Percentiles rank a stretch among this genome's conserved stretches.
Conservation (phyloP, 2,329 filamentous ascomycete genomes). For the Penicillium decumbens region DNA sequence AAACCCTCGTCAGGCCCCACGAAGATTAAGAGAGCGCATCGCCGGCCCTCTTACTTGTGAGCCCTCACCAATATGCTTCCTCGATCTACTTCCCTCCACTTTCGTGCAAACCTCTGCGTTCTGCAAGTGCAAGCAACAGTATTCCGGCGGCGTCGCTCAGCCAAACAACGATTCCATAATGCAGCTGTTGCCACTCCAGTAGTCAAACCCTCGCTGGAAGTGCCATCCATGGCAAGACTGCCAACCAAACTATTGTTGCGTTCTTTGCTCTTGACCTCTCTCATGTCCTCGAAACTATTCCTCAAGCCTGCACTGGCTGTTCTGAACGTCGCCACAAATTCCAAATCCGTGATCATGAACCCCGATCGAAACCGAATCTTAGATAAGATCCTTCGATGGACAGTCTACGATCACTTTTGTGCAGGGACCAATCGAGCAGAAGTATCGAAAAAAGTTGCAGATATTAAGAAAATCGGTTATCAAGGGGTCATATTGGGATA, state of each 20-base stretch:
- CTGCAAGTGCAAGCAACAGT: not conserved
- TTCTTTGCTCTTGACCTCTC: constrained; percentile 19
- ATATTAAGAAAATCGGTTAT: constrained; percentile 70
- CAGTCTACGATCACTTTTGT: constrained; percentile 89
- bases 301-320: constrained; percentile 64
- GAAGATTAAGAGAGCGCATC: not conserved
- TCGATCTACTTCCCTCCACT: constrained; percentile 1
- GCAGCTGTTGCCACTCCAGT: not conserved
- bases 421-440: constrained; percentile 70
- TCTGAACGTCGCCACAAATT: constrained; percentile 66
- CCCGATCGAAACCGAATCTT: constrained; percentile 72
- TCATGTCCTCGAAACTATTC: constrained; percentile 44
- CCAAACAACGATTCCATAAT: constrained; percentile 16
- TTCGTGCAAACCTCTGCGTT: not conserved
- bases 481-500: constrained; percentile 80
- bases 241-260: constrained; percentile 15
- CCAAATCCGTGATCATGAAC: constrained; percentile 61
- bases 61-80: constrained; percentile 6
- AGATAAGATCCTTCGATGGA: constrained; percentile 66
- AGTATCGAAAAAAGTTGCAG: constrained; percentile 60
- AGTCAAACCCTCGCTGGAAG: constrained; percentile 5
- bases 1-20: not conserved
- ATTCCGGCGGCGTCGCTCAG: constrained; percentile 10
- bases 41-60: not conserved
- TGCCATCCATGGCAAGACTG: constrained; percentile 20